Percentiles rank a stretch among this genome's conserved stretches.
Conservation (phyloP, 2,329 filamentous ascomycete species). For the Ophiobolus disseminans region DNA sequence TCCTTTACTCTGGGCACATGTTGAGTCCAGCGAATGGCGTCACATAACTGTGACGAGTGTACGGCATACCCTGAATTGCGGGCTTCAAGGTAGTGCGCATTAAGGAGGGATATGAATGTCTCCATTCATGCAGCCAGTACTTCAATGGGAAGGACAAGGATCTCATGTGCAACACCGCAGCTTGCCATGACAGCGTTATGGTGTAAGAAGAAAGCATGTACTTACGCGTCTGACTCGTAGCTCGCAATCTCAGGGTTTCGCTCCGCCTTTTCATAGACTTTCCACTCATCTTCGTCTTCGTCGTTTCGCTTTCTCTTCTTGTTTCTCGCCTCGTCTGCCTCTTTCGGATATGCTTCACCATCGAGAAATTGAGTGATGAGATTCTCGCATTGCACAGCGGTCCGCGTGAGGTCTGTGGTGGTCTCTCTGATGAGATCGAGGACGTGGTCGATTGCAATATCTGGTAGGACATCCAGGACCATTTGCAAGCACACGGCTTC, state of each 20-base stretch:
- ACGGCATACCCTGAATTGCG: too few relatives aligned
- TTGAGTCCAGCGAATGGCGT: too few relatives aligned
- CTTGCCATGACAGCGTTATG: neutral
- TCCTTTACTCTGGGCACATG: too few relatives aligned
- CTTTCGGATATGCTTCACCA: conserved; percentile 43
- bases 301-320: conserved; percentile 42
- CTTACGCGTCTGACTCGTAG: conserved; percentile 41
- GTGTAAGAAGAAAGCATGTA: conserved; percentile 10
- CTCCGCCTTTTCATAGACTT: conserved; percentile 32
- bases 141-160: too few relatives aligned
- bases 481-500: conserved; percentile 39
- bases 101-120: too few relatives aligned
- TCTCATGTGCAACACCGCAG: too few relatives aligned
- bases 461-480: conserved; percentile 44
- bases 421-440: conserved; percentile 32
- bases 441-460: conserved; percentile 42
- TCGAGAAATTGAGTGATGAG: conserved; percentile 42
- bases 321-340: conserved; percentile 31
- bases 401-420: conserved; percentile 30
- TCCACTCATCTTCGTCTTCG: conserved; percentile 26
- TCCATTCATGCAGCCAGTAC: neutral
- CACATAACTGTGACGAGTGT: too few relatives aligned
- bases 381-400: conserved; percentile 30
- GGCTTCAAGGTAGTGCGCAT: too few relatives aligned
- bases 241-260: conserved; percentile 10